Percentiles rank a stretch among this genome's conserved stretches.
Evolutionary conservation across 257 asterid genomes (phyloP).

Genomic region (Fraxinus anomala): DNA sequence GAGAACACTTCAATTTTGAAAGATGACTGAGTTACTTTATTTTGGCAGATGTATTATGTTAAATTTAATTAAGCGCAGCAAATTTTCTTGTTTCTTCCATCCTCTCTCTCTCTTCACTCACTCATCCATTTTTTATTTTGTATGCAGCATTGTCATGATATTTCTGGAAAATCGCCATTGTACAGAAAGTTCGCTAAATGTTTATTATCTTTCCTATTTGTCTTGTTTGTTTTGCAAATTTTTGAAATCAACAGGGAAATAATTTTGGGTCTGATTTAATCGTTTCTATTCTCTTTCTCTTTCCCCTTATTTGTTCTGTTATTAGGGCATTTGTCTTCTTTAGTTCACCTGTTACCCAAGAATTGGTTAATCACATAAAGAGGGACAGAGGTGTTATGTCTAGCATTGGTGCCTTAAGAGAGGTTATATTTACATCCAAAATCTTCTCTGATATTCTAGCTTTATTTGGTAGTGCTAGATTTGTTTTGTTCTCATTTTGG

Average conservation of each 20-base stretch:
- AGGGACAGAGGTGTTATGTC: conserved; percentile 78
- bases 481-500: conserved; percentile 41
- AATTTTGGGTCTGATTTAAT: conserved; percentile 4
- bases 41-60: not conserved
- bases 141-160: conserved; percentile 87
- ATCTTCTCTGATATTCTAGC: conserved; percentile 17
- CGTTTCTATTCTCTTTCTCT: conserved; percentile 24
- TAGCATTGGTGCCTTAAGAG: conserved; percentile 97
- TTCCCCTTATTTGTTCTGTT: conserved; percentile 23
- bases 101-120: conserved; percentile 20
- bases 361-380: conserved; percentile 79
- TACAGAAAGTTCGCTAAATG: conserved; percentile 75
- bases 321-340: conserved; percentile 93
- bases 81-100: not conserved
- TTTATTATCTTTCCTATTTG: conserved; percentile 12
- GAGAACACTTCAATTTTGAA: not conserved
- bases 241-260: not conserved
- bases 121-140: conserved; percentile 29
- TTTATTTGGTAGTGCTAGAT: conserved; percentile 28
- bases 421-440: conserved; percentile 47
- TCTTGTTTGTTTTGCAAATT: conserved; percentile 19
- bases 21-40: not conserved
- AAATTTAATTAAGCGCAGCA: conserved; percentile 1
- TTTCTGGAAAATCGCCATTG: conserved; percentile 88
- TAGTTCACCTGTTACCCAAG: conserved; percentile 86